Evolutionary conservation across 192 early-diverging fungal genomes (phyloP).

Genomic region (Backusella tarrabulga): DNA sequence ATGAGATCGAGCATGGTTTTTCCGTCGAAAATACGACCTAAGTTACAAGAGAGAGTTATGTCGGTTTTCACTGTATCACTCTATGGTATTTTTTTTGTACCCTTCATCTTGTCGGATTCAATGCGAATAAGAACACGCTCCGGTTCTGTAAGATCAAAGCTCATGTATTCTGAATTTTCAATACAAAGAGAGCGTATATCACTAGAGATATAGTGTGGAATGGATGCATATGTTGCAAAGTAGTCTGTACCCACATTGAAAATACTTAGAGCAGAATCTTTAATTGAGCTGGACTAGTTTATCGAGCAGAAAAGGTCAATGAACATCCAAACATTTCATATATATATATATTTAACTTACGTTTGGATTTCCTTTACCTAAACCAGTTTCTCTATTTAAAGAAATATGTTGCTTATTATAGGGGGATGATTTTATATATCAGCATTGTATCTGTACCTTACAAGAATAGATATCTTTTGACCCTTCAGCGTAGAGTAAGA

Average conservation of each 20-base stretch:
- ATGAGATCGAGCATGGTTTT: slow-evolving; percentile 32
- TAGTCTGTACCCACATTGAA: slow-evolving; percentile 28
- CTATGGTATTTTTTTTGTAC: background rate
- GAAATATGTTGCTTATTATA: too few relatives aligned
- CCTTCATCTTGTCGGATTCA: slow-evolving; percentile 7
- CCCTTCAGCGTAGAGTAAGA: slow-evolving; percentile 29
- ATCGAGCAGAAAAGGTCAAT: background rate
- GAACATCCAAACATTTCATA: background rate
- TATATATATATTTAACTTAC: slow-evolving; percentile 2
- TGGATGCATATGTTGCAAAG: slow-evolving; percentile 36
- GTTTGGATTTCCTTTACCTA: slow-evolving; percentile 32
- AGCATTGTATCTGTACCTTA: slow-evolving; percentile 1
- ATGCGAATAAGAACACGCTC: slow-evolving; percentile 31
- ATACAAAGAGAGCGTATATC: slow-evolving; percentile 32
- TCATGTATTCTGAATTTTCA: slow-evolving; percentile 33
- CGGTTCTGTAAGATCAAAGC: slow-evolving; percentile 31
- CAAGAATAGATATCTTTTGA: slow-evolving; percentile 37
- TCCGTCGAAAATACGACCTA: slow-evolving; percentile 33
- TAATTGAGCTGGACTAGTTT: slow-evolving; percentile 14
- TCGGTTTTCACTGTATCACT: background rate
- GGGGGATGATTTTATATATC: too few relatives aligned
- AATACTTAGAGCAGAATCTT: slow-evolving; percentile 15
- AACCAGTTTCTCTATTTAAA: slow-evolving; percentile 34
- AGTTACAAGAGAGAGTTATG: background rate
- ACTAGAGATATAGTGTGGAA: slow-evolving; percentile 36